Base-by-base conservation (phyloP, 2,329 filamentous ascomycete species). In the Aspergillus vadensis region DNA sequence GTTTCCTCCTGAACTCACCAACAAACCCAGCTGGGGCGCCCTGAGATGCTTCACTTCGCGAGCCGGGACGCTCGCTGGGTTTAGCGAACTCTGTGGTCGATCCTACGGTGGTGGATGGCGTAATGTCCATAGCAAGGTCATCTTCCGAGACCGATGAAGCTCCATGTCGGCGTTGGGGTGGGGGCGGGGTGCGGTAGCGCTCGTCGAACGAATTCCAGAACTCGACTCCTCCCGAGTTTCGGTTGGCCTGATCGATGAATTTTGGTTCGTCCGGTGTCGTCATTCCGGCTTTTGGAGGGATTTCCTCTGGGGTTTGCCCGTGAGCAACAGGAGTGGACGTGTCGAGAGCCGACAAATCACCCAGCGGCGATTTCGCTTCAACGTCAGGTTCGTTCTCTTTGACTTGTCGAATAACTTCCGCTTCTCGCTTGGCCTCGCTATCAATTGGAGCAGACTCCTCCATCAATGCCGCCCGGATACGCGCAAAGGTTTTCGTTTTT, bases 401-500 rank as follows among this genome's bases (percentile, higher is more conserved):
- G 27, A 98, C 93, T 76, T 97, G 95, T 54, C 92, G 91, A 64
- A 99, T 92, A 5, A 98, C 95, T 76, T 98, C 94, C 39, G 94
- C 92, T 80, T 99, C 95, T 41, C 92, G 89, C 55, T 91, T 88
- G 59, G 92, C 88, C 75, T 99, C 95, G 44, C 90, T 89, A 69
- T 99, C 95, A 9, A 96, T 82, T 0, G 95, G 95, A 0, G 92
- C 87, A 15, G 86, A 85, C 78, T 99, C 95, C 78, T 99, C 95
- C 59, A 91, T 83, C 0, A 99, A 83, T 3, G 92, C 92, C 8
- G 94, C 95, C 63, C 91, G 88, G 66, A 99, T 97, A 10, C 95
- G 89, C 5, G 93, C 92, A 75, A 99, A 99, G 0, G 90, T 92
- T 78, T 97, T 96, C 0, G 94, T 95, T 81, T 98, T 99, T 12